A percentile compares a stretch with the other conserved stretches of the same genome.
Evolutionary conservation across 2,329 filamentous ascomycete genomes (phyloP).

Genomic region (Monilinia vaccinii-corymbosi): DNA sequence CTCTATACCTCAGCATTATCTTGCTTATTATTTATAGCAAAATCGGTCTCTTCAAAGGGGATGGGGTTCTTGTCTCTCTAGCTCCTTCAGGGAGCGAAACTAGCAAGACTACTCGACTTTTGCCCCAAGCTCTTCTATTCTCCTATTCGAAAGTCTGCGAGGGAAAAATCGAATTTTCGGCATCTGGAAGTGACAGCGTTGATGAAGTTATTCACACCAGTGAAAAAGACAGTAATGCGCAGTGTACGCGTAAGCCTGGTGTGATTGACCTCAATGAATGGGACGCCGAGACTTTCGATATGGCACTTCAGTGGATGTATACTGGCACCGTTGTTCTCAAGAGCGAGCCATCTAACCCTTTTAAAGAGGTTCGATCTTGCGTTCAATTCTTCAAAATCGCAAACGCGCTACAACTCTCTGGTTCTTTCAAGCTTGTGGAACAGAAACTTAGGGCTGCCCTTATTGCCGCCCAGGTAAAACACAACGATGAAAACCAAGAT

Average conservation of each 20-base stretch:
- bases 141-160: neutral
- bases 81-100: neutral
- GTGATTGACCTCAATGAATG: neutral
- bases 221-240: neutral
- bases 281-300: neutral
- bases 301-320: conserved; percentile 6
- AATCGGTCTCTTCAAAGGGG: neutral
- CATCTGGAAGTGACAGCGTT: too few species aligned
- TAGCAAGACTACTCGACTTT: neutral
- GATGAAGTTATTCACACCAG: neutral
- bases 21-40: neutral
- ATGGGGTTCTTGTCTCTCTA: neutral
- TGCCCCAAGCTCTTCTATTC: neutral
- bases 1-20: neutral
- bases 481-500: neutral
- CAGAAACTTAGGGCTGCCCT: neutral
- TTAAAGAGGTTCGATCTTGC: neutral
- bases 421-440: neutral
- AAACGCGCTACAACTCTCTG: neutral
- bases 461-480: neutral
- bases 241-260: neutral
- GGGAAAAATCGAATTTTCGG: neutral
- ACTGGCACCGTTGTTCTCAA: neutral
- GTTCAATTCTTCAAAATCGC: neutral
- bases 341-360: neutral